A percentile compares a stretch with the other conserved stretches of the same genome.
These are phyloP conservation scores for Ajuga chamaepitys DNA, from an alignment of 257 asterid genomes.

Conservation along the genomic window DNA sequence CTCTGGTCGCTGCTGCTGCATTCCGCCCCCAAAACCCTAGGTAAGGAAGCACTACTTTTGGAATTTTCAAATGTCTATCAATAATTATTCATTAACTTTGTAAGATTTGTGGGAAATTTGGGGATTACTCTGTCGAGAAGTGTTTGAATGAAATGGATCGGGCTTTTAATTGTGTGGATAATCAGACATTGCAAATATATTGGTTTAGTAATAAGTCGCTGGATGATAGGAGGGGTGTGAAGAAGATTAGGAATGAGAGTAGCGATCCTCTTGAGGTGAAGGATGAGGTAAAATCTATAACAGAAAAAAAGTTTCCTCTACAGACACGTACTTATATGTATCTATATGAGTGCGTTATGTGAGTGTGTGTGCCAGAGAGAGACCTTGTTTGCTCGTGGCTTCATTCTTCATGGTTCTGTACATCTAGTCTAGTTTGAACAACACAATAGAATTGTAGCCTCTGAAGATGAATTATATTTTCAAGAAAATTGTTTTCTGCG, in stretches of 20 bases:
- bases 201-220: conserved; percentile 72
- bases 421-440: conserved; percentile 45
- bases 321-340: background rate
- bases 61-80: no score
- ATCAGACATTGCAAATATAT: conserved; percentile 79
- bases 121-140: conserved; percentile 88
- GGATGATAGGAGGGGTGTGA: conserved; percentile 50
- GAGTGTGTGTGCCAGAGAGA: background rate
- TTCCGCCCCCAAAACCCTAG: no score
- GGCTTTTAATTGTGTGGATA: conserved; percentile 72
- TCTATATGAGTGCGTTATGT: no score
- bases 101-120: conserved; percentile 87
- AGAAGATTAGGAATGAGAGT: conserved; percentile 59
- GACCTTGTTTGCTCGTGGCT: conserved; percentile 46
- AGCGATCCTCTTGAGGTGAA: conserved; percentile 62
- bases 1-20: no score
- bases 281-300: conserved; percentile 43
- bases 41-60: no score
- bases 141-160: conserved; percentile 96
- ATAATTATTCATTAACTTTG: no score
- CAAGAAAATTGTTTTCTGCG: background rate
- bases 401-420: conserved; percentile 77
- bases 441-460: no score
- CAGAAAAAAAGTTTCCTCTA: conserved; percentile 20
- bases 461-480: background rate